Conservation (phyloP, 163 green algal genomes). For the Prototheca cutis region DNA sequence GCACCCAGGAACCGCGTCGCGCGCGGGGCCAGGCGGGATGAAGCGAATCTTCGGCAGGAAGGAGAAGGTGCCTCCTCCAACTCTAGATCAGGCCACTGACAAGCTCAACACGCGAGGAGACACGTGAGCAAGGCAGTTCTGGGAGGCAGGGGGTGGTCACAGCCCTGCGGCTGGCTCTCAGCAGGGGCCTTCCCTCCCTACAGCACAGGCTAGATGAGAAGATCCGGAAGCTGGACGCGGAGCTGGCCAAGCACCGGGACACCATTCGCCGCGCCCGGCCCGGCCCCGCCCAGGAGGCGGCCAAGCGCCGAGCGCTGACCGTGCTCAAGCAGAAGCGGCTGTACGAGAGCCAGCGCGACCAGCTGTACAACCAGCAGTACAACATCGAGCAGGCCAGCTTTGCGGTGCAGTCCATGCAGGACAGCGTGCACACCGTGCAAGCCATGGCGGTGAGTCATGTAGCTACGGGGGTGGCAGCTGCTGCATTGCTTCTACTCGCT, state of each 20-base stretch:
- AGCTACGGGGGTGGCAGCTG: too few species aligned
- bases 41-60: constrained; percentile 92
- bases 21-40: constrained; percentile 49
- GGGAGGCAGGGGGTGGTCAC: not conserved
- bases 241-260: constrained; percentile 78
- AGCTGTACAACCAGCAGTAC: constrained; percentile 94
- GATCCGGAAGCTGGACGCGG: constrained; percentile 81
- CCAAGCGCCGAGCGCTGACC: constrained; percentile 64
- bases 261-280: constrained; percentile 71
- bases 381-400: constrained; percentile 92
- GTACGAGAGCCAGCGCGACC: constrained; percentile 86
- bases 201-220: constrained; percentile 77
- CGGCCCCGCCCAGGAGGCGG: constrained; percentile 72
- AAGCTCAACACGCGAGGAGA: constrained; percentile 46
- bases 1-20: too few species aligned
- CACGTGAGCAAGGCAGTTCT: constrained; percentile 32
- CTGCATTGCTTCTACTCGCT: too few species aligned
- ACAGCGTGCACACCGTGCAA: constrained; percentile 44
- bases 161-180: not conserved
- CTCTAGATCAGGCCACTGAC: constrained; percentile 68
- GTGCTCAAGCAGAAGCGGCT: constrained; percentile 91
- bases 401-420: constrained; percentile 66
- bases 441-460: constrained; percentile 54
- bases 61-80: constrained; percentile 57
- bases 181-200: not conserved